Conservation (phyloP, 163 green algal species). For the Prototheca stagnorum region DNA sequence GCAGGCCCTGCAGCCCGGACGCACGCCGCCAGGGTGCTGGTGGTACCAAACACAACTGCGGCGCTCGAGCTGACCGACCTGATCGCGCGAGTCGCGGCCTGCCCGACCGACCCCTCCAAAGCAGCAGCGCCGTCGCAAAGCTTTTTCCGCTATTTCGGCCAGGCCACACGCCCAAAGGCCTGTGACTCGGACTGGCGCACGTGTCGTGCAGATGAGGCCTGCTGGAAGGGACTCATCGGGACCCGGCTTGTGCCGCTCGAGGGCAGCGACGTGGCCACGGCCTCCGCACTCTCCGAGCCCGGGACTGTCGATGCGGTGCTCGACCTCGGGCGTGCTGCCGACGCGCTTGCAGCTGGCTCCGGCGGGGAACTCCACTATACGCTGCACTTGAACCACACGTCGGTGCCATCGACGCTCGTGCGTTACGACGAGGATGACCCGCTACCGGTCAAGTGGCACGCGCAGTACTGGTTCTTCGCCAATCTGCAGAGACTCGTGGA, state of each 20-base stretch:
- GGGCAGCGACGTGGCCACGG: too few species aligned
- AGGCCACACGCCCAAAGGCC: too few species aligned
- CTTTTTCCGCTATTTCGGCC: neutral
- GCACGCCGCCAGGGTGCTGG: too few species aligned
- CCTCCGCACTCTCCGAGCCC: too few species aligned
- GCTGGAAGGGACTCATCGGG: too few species aligned
- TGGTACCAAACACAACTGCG: too few species aligned
- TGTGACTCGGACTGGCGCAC: neutral
- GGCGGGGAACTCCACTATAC: slow-evolving; percentile 29
- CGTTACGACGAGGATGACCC: slow-evolving; percentile 48
- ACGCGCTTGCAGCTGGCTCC: neutral
- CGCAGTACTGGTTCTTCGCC: slow-evolving; percentile 37
- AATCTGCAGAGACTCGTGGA: slow-evolving; percentile 33
- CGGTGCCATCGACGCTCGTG: slow-evolving; percentile 36
- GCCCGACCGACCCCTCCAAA: neutral
- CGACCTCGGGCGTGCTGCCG: neutral
- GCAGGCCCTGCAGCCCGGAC: too few species aligned
- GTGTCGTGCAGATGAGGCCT: too few species aligned
- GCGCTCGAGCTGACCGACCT: too few species aligned
- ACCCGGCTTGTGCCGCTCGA: too few species aligned
- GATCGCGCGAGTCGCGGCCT: neutral
- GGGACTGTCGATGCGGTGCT: neutral
- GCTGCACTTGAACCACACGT: slow-evolving; percentile 57
- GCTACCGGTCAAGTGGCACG: slow-evolving; percentile 21
- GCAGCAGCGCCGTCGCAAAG: too few species aligned